Evolutionary conservation across 257 asterid genomes (phyloP).

Genomic region (Datura wrightii): DNA sequence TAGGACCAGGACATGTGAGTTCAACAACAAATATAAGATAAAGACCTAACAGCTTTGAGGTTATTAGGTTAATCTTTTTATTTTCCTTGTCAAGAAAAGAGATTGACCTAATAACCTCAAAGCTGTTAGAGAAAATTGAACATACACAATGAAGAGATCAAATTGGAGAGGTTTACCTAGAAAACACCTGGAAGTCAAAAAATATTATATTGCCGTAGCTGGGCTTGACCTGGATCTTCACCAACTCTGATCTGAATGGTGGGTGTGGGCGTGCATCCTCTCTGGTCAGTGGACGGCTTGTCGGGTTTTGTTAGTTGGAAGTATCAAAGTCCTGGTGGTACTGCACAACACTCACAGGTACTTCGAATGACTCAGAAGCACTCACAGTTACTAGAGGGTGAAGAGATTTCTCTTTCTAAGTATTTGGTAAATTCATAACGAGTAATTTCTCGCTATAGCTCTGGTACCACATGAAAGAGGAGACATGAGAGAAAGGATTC

Average conservation of each 20-base stretch:
- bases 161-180: too few species aligned
- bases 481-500: neutral
- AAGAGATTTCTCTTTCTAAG: neutral
- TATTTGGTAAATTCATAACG: neutral
- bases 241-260: neutral
- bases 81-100: too few species aligned
- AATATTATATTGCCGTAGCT: too few species aligned
- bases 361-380: neutral
- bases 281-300: neutral
- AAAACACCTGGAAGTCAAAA: too few species aligned
- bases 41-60: too few species aligned
- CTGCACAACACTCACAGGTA: neutral
- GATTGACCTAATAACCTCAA: too few species aligned
- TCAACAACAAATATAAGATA: too few species aligned
- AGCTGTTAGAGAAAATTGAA: too few species aligned
- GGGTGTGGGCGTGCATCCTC: neutral
- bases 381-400: neutral
- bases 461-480: neutral
- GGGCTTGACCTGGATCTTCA: too few species aligned
- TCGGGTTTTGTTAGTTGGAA: neutral
- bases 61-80: too few species aligned
- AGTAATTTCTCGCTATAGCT: neutral
- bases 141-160: too few species aligned
- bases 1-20: too few species aligned
- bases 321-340: neutral